A percentile compares a stretch with the other conserved stretches of the same genome.
phyloP scores from a whole-genome alignment of 1,284 basidiomycete genomes.

The Ustilago trichophora region DNA sequence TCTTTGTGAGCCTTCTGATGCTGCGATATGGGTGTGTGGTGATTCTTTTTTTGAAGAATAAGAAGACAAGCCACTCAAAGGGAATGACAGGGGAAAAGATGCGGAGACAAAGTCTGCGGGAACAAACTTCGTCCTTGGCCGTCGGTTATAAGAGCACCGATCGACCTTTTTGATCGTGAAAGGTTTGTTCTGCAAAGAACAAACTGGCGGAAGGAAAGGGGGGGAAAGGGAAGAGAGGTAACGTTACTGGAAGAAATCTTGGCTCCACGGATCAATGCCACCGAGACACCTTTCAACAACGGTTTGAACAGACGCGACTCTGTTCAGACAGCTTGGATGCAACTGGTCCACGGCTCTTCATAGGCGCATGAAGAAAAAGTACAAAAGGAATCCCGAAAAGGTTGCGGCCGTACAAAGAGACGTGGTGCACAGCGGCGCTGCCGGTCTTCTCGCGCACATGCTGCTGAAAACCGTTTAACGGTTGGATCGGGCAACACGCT shows the following conservation, averaged over 20 bases:
- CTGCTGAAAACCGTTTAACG: slow-evolving; percentile 73
- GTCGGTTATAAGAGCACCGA: slow-evolving; percentile 10
- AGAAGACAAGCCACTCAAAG: slow-evolving; percentile 8
- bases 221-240: slow-evolving; percentile 1
- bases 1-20: slow-evolving; percentile 52
- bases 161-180: slow-evolving; percentile 48
- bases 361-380: slow-evolving; percentile 44
- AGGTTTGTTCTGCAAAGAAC: slow-evolving; percentile 3
- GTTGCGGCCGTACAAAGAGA: slow-evolving; percentile 22
- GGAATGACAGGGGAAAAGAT: slow-evolving; percentile 12
- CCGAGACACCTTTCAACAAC: slow-evolving; percentile 16
- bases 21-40: slow-evolving; percentile 46
- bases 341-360: slow-evolving; percentile 13
- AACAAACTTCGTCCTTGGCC: slow-evolving; percentile 24
- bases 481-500: slow-evolving; percentile 99
- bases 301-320: slow-evolving; percentile 22
- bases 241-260: slow-evolving; percentile 10
- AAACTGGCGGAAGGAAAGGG: slow-evolving; percentile 4
- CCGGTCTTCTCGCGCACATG: slow-evolving; percentile 7
- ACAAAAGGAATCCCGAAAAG: slow-evolving; percentile 49
- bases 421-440: slow-evolving; percentile 31
- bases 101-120: slow-evolving; percentile 35
- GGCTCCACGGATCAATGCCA: slow-evolving; percentile 38
- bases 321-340: slow-evolving; percentile 22
- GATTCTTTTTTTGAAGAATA: slow-evolving; percentile 23